phyloP scores from a whole-genome alignment of 2,329 filamentous ascomycete species.

The Xylariaceae sp. region DNA sequence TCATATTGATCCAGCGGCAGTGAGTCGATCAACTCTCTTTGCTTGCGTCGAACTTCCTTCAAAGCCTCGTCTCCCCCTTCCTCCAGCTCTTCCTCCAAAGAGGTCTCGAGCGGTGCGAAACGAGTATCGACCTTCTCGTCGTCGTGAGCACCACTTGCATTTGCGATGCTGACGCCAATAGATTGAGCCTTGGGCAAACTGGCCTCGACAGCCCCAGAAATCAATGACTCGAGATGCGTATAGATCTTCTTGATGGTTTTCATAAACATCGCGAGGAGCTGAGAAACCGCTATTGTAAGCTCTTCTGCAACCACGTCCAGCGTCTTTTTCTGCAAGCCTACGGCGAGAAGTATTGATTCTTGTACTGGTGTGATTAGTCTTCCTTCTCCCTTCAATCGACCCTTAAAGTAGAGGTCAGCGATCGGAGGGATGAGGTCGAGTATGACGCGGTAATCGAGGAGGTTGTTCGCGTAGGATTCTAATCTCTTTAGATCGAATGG shows the following conservation, averaged over 20 bases:
- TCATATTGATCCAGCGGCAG: constrained; percentile 82
- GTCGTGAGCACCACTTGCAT: constrained; percentile 62
- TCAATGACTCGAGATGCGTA: constrained; percentile 67
- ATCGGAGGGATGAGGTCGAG: constrained; percentile 85
- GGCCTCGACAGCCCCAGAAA: constrained; percentile 69
- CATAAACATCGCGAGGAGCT: constrained; percentile 93
- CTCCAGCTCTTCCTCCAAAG: constrained; percentile 76
- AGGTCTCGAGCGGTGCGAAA: constrained; percentile 66
- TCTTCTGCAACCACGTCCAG: constrained; percentile 78
- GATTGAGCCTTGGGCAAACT: constrained; percentile 56
- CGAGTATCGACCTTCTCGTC: constrained; percentile 62
- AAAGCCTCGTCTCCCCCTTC: constrained; percentile 77
- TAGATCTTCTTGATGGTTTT: constrained; percentile 91
- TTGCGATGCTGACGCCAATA: constrained; percentile 54
- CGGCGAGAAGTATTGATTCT: constrained; percentile 79
- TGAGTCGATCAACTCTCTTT: constrained; percentile 84
- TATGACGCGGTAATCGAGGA: constrained; percentile 97
- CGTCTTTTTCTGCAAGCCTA: constrained; percentile 87
- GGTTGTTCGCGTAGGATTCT: constrained; percentile 92
- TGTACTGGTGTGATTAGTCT: constrained; percentile 80
- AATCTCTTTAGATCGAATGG: constrained; percentile 94
- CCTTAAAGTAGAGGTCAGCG: constrained; percentile 79
- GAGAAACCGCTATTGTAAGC: constrained; percentile 66
- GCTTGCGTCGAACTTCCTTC: constrained; percentile 68
- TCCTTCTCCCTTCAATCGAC: constrained; percentile 62